phyloP scores from a whole-genome alignment of 2,329 filamentous ascomycete species.

The Clathrospora elynae region DNA sequence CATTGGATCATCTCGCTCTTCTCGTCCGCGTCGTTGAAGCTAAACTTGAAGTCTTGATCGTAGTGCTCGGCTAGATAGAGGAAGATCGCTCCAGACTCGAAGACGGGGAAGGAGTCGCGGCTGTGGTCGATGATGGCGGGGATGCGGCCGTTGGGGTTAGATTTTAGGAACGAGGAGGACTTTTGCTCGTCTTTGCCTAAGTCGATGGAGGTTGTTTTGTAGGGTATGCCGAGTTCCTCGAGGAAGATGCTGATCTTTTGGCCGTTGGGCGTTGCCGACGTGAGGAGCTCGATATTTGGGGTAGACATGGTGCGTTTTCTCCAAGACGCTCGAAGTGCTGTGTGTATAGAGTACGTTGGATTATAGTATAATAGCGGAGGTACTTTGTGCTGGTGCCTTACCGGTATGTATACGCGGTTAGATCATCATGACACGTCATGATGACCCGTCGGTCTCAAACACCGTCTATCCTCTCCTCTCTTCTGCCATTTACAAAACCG shows the following conservation, averaged over 20 bases:
- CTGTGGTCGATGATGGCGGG: constrained; percentile 77
- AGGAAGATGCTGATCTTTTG: constrained; percentile 83
- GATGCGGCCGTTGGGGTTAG: constrained; percentile 90
- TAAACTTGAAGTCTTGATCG: constrained; percentile 77
- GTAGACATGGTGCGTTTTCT: constrained; percentile 35
- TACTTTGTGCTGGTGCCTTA: too few relatives aligned
- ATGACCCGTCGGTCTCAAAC: too few relatives aligned
- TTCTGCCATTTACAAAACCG: too few relatives aligned
- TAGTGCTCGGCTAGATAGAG: constrained; percentile 81
- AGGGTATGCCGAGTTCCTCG: constrained; percentile 69
- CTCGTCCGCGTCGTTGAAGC: constrained; percentile 74
- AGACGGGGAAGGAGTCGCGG: constrained; percentile 71
- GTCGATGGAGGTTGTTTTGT: constrained; percentile 55
- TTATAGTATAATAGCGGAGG: too few relatives aligned
- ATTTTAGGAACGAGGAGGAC: constrained; percentile 78
- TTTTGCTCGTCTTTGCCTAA: constrained; percentile 74
- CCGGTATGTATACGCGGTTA: too few relatives aligned
- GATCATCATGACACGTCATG: too few relatives aligned
- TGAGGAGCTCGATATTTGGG: constrained; percentile 70
- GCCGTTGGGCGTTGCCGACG: constrained; percentile 81
- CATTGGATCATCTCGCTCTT: constrained; percentile 79
- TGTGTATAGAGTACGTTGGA: too few relatives aligned
- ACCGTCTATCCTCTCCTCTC: too few relatives aligned
- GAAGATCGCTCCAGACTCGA: constrained; percentile 80
- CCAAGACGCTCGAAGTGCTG: too few relatives aligned